A percentile compares a stretch with the other conserved stretches of the same genome.
Conservation (phyloP, 257 asterid genomes). For the Scutellaria baicalensis region DNA sequence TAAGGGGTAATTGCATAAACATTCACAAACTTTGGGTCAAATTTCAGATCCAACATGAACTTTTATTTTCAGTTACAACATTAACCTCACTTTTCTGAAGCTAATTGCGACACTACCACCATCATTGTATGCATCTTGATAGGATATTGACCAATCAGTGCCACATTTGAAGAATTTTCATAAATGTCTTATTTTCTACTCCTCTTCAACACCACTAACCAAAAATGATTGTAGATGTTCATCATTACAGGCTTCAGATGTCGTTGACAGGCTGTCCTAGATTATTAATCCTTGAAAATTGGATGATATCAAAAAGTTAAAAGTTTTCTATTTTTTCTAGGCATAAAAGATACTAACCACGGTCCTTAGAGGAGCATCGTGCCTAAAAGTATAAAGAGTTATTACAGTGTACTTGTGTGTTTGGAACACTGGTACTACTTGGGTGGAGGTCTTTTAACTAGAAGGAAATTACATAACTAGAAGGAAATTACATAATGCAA, state of each 20-base stretch:
- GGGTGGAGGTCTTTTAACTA: neutral
- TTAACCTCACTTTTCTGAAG: too few relatives aligned
- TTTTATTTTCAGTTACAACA: too few relatives aligned
- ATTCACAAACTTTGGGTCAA: too few relatives aligned
- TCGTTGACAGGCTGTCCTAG: neutral
- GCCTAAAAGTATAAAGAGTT: too few relatives aligned
- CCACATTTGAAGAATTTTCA: too few relatives aligned
- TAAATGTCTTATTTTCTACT: neutral
- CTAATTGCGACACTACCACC: too few relatives aligned
- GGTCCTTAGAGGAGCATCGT: neutral
- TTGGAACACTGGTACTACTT: neutral
- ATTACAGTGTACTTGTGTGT: neutral
- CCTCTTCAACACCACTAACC: neutral
- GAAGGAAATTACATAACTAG: neutral
- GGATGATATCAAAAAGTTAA: neutral
- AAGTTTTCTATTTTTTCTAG: neutral
- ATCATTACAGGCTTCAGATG: neutral
- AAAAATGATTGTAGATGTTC: neutral
- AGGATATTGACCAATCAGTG: too few relatives aligned
- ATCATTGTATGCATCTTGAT: too few relatives aligned
- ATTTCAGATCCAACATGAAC: too few relatives aligned
- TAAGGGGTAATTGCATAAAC: neutral
- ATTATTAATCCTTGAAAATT: neutral
- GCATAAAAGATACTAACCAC: neutral
- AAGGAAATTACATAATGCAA: neutral